Base-by-base conservation (phyloP, 2,329 filamentous ascomycete species). In the Curvularia verruculosa region DNA sequence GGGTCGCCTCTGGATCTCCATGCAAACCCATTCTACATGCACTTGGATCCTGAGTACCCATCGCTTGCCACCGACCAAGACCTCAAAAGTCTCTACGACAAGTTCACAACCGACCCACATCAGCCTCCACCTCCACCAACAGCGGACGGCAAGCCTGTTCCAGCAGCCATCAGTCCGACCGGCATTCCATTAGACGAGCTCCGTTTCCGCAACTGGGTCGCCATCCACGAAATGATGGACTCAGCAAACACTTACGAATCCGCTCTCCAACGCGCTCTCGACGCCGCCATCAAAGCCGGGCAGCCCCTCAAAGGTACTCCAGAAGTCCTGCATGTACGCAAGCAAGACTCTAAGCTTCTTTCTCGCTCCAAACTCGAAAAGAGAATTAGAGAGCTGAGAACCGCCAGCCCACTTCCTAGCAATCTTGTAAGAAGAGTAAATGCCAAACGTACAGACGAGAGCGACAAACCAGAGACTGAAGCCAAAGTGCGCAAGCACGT, bases 121-220 rank as follows among this genome's bases (percentile, higher is more conserved):
- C 70, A 75, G 47, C 73, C 72, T 4, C 61, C 63, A 12, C 62
- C 67, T 12, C 49, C 59, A 8, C 56, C 56, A 29, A 29, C 58
- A 18, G 40, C 47, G 24, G 52, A 63, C 13, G 54, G 55, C 19
- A 51, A 58, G 15, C 39, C 55, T 13, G 18, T 39, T 7, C 47
- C 59, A 15, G 28, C 49, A 18, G 55, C 60, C 9, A 41, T 70
- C n/a, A 74, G 69, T 37, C 40, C 72, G 2, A 78, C 78, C 1
- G 78, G 78, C 13, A 74, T 81, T 28, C 72, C 79, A 0, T 65
- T 82, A 13, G 77, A 77, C 37, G 73, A 78, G 21, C 68, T 83
- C 13, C 77, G 82, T 36, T 84, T 80, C 66, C 74, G 77, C 56
- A 82, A 82, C 56, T 84, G 82, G 82, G 72, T 77, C 46, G 70